A percentile compares a stretch with the other conserved stretches of the same genome.
These are phyloP conservation scores for Pseudogymnoascus sp. DNA, from an alignment of 2,329 filamentous ascomycete species.

Conservation along the genomic window DNA sequence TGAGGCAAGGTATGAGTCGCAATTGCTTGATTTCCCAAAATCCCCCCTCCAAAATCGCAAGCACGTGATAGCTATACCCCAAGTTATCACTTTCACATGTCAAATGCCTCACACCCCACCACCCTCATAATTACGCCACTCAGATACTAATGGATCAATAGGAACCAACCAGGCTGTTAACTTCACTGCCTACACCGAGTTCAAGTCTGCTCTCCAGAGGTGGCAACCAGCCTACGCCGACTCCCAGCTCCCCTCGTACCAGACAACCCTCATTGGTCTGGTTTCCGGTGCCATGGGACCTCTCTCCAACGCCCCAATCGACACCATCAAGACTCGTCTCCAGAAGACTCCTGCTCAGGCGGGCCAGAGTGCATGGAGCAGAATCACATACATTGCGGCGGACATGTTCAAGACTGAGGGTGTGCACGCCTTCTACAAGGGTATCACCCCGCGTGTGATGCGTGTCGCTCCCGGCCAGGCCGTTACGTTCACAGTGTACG, in stretches of 20 bases:
- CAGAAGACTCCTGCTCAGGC: constrained; percentile 81
- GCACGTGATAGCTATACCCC: constrained; percentile 7
- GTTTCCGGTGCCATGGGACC: constrained; percentile 93
- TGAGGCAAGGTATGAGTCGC: constrained; percentile 66
- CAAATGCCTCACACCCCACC: constrained; percentile 1
- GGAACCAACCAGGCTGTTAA: constrained; percentile 87
- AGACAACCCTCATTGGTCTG: constrained; percentile 80
- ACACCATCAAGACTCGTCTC: constrained; percentile 96
- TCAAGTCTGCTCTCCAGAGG: constrained; percentile 70
- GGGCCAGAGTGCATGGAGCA: constrained; percentile 70
- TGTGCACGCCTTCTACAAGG: constrained; percentile 94
- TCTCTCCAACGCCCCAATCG: constrained; percentile 92
- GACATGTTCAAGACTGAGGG: constrained; percentile 95
- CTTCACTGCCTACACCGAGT: constrained; percentile 94
- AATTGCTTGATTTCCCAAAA: not conserved
- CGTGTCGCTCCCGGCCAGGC: constrained; percentile 92
- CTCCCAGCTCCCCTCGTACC: constrained; percentile 69
- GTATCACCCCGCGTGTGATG: constrained; percentile 96
- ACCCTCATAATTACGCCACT: not conserved
- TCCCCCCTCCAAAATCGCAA: not conserved
- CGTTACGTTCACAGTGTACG: constrained; percentile 69
- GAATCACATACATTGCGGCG: constrained; percentile 70
- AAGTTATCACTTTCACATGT: constrained; percentile 11
- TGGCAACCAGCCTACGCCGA: constrained; percentile 63
- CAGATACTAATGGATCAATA: not conserved